phyloP scores from a whole-genome alignment of 441 rosid genomes.

The Erysimum cheiri region DNA sequence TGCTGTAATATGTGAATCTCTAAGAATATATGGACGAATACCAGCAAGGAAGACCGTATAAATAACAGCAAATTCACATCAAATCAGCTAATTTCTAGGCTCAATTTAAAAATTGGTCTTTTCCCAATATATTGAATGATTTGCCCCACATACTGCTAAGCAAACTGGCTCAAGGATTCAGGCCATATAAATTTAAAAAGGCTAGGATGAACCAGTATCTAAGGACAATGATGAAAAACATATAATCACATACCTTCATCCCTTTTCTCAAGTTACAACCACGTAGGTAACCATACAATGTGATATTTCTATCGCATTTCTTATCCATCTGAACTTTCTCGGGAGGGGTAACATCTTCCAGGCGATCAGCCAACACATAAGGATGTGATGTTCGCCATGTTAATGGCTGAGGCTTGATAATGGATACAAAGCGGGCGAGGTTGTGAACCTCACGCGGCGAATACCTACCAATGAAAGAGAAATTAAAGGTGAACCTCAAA shows the following conservation, averaged over 20 bases:
- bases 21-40: constrained; percentile 16
- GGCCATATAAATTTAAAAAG: constrained; percentile 3
- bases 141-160: constrained; percentile 21
- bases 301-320: constrained; percentile 88
- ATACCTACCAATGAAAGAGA: constrained; percentile 58
- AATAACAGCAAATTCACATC: constrained; percentile 12
- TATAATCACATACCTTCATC: constrained; percentile 65
- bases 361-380: constrained; percentile 84
- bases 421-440: constrained; percentile 84
- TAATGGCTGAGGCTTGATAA: constrained; percentile 77
- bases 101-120: neutral
- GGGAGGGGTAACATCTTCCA: constrained; percentile 96
- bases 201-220: constrained; percentile 3
- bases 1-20: constrained; percentile 3
- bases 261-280: constrained; percentile 95
- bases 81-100: constrained; percentile 22
- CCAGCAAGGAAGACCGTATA: constrained; percentile 11
- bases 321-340: constrained; percentile 66
- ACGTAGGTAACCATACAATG: constrained; percentile 86
- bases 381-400: constrained; percentile 95
- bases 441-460: constrained; percentile 75
- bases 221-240: constrained; percentile 25
- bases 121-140: neutral
- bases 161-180: constrained; percentile 17
- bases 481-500: constrained; percentile 18